Percentiles rank a stretch among this genome's conserved stretches.
phyloP scores from a whole-genome alignment of 2,329 filamentous ascomycete species.

The Aspergillus sp. region DNA sequence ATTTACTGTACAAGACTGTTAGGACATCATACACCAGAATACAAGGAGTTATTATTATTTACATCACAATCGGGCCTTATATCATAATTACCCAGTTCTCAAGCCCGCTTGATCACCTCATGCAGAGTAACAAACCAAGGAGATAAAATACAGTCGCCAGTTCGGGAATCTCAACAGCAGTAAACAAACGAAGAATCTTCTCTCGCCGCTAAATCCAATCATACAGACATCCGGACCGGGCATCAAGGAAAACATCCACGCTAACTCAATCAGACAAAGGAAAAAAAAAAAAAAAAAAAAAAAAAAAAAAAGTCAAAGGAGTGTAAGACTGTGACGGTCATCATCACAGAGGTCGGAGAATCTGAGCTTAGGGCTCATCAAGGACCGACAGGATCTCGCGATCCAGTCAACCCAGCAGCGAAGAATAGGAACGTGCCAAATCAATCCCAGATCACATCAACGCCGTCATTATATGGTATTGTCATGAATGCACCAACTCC shows the following conservation, averaged over 20 bases:
- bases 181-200: background rate
- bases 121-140: background rate
- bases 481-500: conserved; percentile 29
- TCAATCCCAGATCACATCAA: conserved; percentile 18
- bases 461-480: conserved; percentile 24
- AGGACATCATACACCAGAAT: too few species aligned
- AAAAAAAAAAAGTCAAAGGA: conserved; percentile 6
- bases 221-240: conserved; percentile 2
- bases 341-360: background rate
- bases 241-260: background rate
- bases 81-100: conserved; percentile 20
- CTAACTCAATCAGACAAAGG: conserved; percentile 1
- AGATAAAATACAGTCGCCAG: background rate
- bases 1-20: too few species aligned
- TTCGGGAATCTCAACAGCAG: conserved; percentile 3
- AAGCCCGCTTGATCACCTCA: conserved; percentile 26
- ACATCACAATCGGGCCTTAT: too few species aligned
- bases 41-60: too few species aligned
- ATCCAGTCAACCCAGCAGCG: background rate
- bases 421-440: background rate
- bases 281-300: conserved; percentile 1
- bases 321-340: background rate
- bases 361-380: conserved; percentile 5
- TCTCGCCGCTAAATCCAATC: conserved; percentile 2
- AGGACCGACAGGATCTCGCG: conserved; percentile 7